Base-by-base conservation (phyloP, 148 eudicot species). In the Spergularia marina region DNA sequence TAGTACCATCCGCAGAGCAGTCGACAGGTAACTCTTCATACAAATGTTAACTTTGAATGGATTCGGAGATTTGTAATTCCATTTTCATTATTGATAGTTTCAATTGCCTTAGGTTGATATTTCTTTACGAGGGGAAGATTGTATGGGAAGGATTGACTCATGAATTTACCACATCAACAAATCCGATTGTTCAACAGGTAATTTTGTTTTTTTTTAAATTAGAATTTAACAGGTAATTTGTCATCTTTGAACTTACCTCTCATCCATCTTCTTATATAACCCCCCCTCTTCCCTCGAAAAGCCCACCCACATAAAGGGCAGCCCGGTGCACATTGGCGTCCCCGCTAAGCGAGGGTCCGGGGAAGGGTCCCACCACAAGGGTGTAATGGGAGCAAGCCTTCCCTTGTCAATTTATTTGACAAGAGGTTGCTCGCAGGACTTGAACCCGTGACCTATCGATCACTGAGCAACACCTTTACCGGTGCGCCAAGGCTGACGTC, bases 121-220 rank as follows among this genome's bases (percentile, higher is more conserved):
- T 94, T 82, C 87, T 94, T 21, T 75, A 89, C 16, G 97, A 88
- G 58, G 98, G 98, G 41, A 88, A 87, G 85, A 85, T 94, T 68
- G 95, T 87, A 57, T 94, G 97, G 98, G 90, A 90, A 80, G 98
- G 98, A 85, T 85, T 87, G 88, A 94, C 97, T 63, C 83, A 86
- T 75, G 97, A 94, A 74, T 94, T 94, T 76, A 87, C 85, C 70
- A 81, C 97, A 34, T 94, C 98, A 34, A 76, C 87, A 57, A 91
- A 90, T 80, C 89, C 97, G 2, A 94, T 91, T 74, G 98, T 94
- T 70, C 89, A 77, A 68, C 98, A 93, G 98, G 98, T 93, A 79
- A 53, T 18, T 18, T 56, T n/a, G n/a, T n/a, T n/a, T n/a, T n/a
- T n/a, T n/a, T n/a, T n/a, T n/a, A n/a, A n/a, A n/a, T n/a, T n/a